Evolutionary conservation across 2,329 filamentous ascomycete genomes (phyloP), one percentile per base, ranked within the genome.

Genomic region (Aspergillus sergii): DNA sequence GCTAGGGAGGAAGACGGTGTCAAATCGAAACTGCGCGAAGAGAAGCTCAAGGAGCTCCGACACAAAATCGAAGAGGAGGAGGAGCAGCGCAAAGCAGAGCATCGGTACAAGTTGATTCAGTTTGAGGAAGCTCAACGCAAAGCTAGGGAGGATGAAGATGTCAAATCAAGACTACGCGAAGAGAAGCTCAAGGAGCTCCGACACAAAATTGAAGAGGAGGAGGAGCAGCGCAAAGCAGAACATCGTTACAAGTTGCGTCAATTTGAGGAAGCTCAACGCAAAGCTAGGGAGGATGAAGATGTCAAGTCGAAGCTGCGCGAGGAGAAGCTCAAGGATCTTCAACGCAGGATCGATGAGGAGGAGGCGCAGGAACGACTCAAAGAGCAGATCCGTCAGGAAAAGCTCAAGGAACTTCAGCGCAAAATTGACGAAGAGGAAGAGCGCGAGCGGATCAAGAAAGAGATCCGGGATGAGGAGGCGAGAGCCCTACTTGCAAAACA

Each of bases 311-410:
- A 72, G 56, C 58, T 77, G 34, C 65, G 69, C 11, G 68, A 75
- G 53, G 70, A 73, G 61, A 70, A 70, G 51, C 62, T 82, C 26
- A 68, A 68, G 59, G 74, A 75, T 30, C 67, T 75, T 8, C 72
- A 73, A 53, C 68, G 72, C 50, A 73, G 75, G 62, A 71, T 76
- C 21, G 75, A 79, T 23, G 75, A 81, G 60, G 80, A 81, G 63
- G 78, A 82, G 57, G 80, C 83, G 62, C 80, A 83, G 45, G 81
- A 83, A 43, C 73, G 68, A 11, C 66, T 79, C 26, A 75, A 71
- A 64, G 69, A 74, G 60, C 67, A 78, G 61, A 65, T 78, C n/a
- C 63, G 68, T 12, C 67, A 74, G 53, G 70, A 73, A 60, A 70
- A 70, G 53, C 62, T 82, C 30, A 68, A 68, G 61, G 74, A 75